Evolutionary conservation across 1,284 basidiomycete species (phyloP), one percentile per base, ranked within the genome.

Genomic region (Phenoliferia sp.): DNA sequence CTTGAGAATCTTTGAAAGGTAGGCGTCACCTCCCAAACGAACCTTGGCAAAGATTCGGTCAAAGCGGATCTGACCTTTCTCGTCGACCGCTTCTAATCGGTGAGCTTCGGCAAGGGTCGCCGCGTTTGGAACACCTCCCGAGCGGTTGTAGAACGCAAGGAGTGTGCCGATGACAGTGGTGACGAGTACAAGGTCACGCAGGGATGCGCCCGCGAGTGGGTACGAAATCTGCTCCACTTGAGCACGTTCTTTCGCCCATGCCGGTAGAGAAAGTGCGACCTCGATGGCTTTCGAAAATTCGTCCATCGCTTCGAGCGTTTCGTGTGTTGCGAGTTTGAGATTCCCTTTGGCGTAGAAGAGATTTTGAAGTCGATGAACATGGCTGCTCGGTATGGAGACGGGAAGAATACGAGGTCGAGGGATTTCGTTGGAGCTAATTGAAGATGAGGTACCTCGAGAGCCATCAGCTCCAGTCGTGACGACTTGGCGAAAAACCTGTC

Each of bases 311-410:
- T 73, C 68, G 56, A 62, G 70, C 31, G 67, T 69, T 65, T 66
- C 36, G 22, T 74, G 73, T 6, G 74, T 55, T 9, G 79, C 77
- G 39, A 77, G 76, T 50, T 78, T 79, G 28, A 82, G 73, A 65
- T 81, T 83, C 17, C 80, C 82, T 67, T 79, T 79, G 34, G 81
- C 81, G 70, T 81, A 81, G 59, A 82, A 79, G n/a, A 82, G 69
- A 67, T 81, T 81, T 68, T 82, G 81, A 1, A 83, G 70, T 1
- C 81, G 78, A 59, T 81, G 79, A 3, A 79, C 71, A 61, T 82
- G 80, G 22, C 75, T 74, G 52, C 74, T 63, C 0, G 80, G 79
- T 19, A 82, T 71, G 26, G 62, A 68, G 22, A 62, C 34, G 28
- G 77, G 76, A 17, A 77, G 34, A 54, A 44, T 55, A 33, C 70